These are phyloP conservation scores for Talaromyces marneffei DNA, from an alignment of 2,329 filamentous ascomycete genomes.

Conservation along the genomic window DNA sequence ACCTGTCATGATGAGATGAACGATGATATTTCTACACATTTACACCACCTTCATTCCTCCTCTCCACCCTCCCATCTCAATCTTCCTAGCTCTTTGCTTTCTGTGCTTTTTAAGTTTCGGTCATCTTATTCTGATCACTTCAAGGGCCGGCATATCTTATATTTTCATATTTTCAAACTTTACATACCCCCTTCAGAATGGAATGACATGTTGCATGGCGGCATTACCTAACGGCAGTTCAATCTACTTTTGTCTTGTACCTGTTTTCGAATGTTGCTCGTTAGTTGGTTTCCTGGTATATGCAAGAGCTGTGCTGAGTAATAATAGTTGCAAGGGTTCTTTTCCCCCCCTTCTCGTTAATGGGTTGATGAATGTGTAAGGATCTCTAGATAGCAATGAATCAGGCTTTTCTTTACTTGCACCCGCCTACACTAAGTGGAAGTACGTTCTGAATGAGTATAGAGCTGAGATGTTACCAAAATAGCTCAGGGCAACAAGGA, in stretches of 20 bases:
- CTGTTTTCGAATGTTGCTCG: not conserved
- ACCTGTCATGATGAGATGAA: conserved; percentile 60
- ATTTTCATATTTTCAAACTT: not conserved
- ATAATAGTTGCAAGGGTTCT: not conserved
- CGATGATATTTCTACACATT: not conserved
- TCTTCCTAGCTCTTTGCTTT: not conserved
- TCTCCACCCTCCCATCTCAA: not conserved
- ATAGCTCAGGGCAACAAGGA: too few relatives aligned
- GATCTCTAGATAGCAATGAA: conserved; percentile 13
- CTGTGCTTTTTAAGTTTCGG: not conserved
- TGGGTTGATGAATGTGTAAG: conserved; percentile 1
- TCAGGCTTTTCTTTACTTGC: not conserved
- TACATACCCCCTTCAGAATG: conserved; percentile 11
- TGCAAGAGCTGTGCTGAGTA: not conserved
- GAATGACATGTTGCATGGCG: conserved; percentile 14
- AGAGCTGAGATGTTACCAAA: too few relatives aligned
- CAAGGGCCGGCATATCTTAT: not conserved
- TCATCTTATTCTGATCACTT: not conserved
- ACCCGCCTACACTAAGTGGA: too few relatives aligned
- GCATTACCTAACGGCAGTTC: conserved; percentile 12
- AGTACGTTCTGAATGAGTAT: too few relatives aligned
- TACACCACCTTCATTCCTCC: not conserved
- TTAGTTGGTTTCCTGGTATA: not conserved
- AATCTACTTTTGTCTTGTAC: conserved; percentile 1
- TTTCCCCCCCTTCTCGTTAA: not conserved